Percentiles rank a stretch among this genome's conserved stretches.
Evolutionary conservation across 352 stramenopile species (phyloP).

Genomic region (Globisporangium solare): DNA sequence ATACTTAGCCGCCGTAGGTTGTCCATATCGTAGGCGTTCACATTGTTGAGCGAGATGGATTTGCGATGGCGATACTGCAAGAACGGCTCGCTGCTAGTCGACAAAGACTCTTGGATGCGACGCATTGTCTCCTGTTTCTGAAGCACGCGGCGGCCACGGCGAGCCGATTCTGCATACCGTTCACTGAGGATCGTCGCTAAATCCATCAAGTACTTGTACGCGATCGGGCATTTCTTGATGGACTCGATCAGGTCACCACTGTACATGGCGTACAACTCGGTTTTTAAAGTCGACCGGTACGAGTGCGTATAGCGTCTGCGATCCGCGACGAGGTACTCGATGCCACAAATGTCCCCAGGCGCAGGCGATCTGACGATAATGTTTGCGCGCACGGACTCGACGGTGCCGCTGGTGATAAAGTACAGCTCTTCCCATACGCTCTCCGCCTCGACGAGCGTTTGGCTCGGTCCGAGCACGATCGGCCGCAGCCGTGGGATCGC

Average conservation of each 20-base stretch:
- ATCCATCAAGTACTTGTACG: conserved; percentile 63
- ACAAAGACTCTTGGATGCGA: conserved; percentile 12
- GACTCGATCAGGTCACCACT: conserved; percentile 48
- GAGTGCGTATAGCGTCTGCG: conserved; percentile 60
- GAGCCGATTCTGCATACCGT: conserved; percentile 56
- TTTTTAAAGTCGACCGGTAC: conserved; percentile 58
- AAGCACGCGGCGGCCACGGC: conserved; percentile 29
- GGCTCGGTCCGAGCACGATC: conserved; percentile 50
- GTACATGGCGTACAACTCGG: conserved; percentile 66
- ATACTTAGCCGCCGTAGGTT: conserved; percentile 27
- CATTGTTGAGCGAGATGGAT: conserved; percentile 34
- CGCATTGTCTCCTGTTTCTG: conserved; percentile 28
- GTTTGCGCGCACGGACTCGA: conserved; percentile 61
- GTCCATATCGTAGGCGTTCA: conserved; percentile 30
- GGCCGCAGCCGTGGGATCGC: conserved; percentile 53
- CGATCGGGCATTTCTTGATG: conserved; percentile 58
- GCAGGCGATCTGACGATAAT: conserved; percentile 52
- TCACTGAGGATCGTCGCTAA: conserved; percentile 50
- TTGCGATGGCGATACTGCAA: conserved; percentile 68
- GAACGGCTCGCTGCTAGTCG: conserved; percentile 28
- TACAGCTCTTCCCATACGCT: conserved; percentile 83
- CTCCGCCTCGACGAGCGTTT: conserved; percentile 67
- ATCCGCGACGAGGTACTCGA: conserved; percentile 62
- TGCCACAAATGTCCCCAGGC: conserved; percentile 65
- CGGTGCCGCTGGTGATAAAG: conserved; percentile 50